Evolutionary conservation across 108 stramenopile genomes (phyloP).

Genomic region (Cyclotella sp.): DNA sequence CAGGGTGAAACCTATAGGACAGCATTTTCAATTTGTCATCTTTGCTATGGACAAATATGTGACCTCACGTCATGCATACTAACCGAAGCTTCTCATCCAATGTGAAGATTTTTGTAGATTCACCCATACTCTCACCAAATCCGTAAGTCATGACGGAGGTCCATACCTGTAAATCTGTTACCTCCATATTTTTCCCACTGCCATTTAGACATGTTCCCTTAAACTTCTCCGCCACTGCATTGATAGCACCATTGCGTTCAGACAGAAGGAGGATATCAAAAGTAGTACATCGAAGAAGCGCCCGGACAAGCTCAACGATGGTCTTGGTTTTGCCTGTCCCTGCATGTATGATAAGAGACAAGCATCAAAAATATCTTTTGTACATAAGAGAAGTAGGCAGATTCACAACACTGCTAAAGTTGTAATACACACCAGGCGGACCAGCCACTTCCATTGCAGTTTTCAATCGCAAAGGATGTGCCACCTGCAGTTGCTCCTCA

Average conservation of each 20-base stretch:
- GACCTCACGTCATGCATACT: constrained; percentile 3
- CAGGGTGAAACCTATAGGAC: constrained; percentile 34
- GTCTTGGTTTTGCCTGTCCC: constrained; percentile 62
- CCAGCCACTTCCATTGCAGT: constrained; percentile 67
- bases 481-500: constrained; percentile 50
- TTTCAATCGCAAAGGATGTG: constrained; percentile 49
- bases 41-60: background rate
- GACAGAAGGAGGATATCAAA: constrained; percentile 50
- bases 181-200: constrained; percentile 3
- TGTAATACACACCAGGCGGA: constrained; percentile 40
- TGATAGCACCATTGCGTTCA: constrained; percentile 63
- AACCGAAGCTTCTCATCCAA: constrained; percentile 42
- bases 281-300: constrained; percentile 49
- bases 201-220: constrained; percentile 20
- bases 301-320: constrained; percentile 55
- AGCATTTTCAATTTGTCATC: background rate
- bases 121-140: constrained; percentile 41
- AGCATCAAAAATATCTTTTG: background rate
- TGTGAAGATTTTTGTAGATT: constrained; percentile 50
- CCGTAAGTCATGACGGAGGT: constrained; percentile 47
- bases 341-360: background rate
- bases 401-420: too few species aligned
- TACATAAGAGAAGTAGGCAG: background rate
- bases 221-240: constrained; percentile 65
- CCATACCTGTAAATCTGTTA: constrained; percentile 52